phyloP scores from a whole-genome alignment of 1,284 basidiomycete genomes.

The Ganoderma meredithae region DNA sequence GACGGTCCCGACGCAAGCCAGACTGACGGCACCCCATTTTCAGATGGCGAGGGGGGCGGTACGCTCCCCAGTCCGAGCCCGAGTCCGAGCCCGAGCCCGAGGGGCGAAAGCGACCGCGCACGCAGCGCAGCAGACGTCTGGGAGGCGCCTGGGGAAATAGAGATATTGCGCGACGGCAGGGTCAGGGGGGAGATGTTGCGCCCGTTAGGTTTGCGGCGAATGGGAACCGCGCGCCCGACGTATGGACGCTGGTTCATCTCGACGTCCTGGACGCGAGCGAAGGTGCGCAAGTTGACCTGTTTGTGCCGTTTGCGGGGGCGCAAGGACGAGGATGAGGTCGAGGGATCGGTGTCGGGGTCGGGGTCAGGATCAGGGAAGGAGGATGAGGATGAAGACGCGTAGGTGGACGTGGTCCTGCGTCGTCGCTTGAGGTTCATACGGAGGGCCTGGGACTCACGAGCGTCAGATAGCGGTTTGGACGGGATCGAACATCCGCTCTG shows the following conservation, averaged over 20 bases:
- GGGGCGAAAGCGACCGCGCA: not conserved
- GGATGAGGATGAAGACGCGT: not conserved
- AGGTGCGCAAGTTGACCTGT: not conserved
- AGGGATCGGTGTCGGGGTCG: too few species aligned
- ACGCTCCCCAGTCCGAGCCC: not conserved
- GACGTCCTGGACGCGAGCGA: not conserved
- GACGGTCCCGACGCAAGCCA: not conserved
- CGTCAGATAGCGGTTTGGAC: not conserved
- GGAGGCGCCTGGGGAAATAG: not conserved
- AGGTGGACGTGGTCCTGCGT: not conserved
- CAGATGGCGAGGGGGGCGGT: not conserved
- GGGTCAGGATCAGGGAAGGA: too few species aligned
- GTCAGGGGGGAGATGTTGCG: not conserved
- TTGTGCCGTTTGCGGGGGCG: not conserved
- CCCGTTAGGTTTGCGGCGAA: not conserved
- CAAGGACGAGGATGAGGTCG: not conserved
- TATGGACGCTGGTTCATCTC: not conserved
- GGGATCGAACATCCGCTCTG: not conserved
- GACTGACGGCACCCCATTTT: not conserved
- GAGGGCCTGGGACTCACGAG: not conserved
- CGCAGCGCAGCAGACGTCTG: not conserved
- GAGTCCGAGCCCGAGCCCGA: not conserved
- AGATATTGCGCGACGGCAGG: constrained; percentile 2
- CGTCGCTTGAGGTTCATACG: not conserved
- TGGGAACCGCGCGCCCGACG: not conserved